Evolutionary conservation across 306 rosid species (phyloP).

Genomic region (Mimosa pudica): DNA sequence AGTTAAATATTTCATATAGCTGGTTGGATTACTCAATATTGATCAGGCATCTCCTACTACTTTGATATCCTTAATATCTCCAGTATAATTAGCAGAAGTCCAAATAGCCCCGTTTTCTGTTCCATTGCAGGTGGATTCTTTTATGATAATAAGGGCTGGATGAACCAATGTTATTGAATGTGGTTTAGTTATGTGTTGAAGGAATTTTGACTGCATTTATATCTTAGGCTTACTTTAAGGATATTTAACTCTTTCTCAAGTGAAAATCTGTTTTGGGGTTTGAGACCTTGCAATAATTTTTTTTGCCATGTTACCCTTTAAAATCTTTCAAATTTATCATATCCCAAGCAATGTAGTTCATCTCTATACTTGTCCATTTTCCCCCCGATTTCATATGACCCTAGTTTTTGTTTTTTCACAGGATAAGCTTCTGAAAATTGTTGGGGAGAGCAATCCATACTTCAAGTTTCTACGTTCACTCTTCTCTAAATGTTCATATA

Average conservation of each 20-base stretch:
- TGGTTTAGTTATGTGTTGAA: conserved; percentile 9
- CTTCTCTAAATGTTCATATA: conserved; percentile 77
- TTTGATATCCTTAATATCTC: background rate
- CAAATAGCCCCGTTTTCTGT: conserved; percentile 6
- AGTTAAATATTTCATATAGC: background rate
- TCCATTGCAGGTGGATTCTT: background rate
- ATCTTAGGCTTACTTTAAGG: background rate
- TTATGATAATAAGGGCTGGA: background rate
- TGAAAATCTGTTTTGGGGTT: background rate
- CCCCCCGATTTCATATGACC: conserved; percentile 5
- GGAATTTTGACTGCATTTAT: conserved; percentile 27
- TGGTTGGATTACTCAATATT: background rate
- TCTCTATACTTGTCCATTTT: conserved; percentile 13
- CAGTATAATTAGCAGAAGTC: background rate
- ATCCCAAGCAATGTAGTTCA: conserved; percentile 18
- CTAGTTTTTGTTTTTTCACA: conserved; percentile 35
- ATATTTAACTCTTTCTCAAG: background rate
- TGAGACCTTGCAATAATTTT: conserved; percentile 12
- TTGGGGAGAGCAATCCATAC: conserved; percentile 58
- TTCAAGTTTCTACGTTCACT: conserved; percentile 69
- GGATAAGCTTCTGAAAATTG: conserved; percentile 65
- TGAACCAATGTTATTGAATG: conserved; percentile 30
- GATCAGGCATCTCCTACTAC: background rate
- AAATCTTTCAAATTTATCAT: conserved; percentile 21
- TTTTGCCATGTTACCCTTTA: conserved; percentile 15